These are phyloP conservation scores for Sclerotinia sclerotiorum DNA, from an alignment of 2,329 filamentous ascomycete species.

Conservation along the genomic window DNA sequence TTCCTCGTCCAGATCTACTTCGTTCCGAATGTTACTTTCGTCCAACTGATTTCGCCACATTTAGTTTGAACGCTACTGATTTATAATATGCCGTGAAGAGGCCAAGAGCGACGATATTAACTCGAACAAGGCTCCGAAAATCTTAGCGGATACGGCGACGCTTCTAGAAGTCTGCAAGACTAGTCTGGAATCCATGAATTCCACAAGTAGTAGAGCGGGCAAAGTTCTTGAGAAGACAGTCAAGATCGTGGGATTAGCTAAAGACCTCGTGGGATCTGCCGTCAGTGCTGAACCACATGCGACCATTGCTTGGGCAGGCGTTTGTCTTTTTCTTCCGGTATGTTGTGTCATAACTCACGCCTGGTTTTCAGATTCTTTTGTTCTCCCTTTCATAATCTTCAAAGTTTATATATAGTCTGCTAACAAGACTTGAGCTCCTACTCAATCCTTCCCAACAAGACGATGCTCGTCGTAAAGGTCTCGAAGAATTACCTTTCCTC, in stretches of 20 bases:
- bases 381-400: background rate
- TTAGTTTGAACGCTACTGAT: background rate
- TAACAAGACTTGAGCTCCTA: background rate
- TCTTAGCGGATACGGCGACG: background rate
- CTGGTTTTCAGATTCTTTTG: background rate
- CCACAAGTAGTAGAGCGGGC: background rate
- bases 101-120: background rate
- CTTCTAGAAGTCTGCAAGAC: conserved; percentile 1
- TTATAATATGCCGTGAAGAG: background rate
- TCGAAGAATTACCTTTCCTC: background rate
- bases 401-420: background rate
- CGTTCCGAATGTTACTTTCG: background rate
- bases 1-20: background rate
- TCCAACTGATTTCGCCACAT: background rate
- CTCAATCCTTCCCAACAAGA: conserved; percentile 6
- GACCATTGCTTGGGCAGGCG: conserved; percentile 10
- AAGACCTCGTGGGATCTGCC: background rate
- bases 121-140: background rate
- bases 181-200: background rate
- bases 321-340: conserved; percentile 11
- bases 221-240: background rate
- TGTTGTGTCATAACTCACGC: background rate
- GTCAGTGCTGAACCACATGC: conserved; percentile 8
- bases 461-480: conserved; percentile 1
- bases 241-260: background rate